phyloP scores from a whole-genome alignment of 768 basidiomycete genomes.

The Hortiboletus flavorubellus region DNA sequence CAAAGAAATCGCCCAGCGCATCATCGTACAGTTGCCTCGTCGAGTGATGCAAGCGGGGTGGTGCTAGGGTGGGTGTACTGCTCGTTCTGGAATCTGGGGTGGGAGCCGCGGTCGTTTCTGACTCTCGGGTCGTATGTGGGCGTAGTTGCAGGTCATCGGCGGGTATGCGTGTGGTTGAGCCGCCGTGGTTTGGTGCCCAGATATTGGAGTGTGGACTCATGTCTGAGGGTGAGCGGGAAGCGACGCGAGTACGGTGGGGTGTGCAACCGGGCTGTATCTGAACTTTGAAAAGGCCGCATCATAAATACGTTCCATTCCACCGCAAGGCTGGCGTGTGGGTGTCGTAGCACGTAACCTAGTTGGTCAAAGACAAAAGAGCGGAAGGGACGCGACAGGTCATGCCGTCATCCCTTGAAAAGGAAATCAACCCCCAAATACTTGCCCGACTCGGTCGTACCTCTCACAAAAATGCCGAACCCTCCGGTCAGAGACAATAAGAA shows the following conservation, averaged over 20 bases:
- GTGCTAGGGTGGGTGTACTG: constrained; percentile 20
- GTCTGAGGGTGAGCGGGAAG: background rate
- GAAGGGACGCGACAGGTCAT: background rate
- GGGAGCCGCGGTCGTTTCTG: constrained; percentile 17
- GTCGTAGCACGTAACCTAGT: constrained; percentile 7
- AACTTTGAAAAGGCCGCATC: background rate
- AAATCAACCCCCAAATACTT: background rate
- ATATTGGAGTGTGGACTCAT: constrained; percentile 19
- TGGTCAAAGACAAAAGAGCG: constrained; percentile 31
- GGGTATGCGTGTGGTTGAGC: constrained; percentile 6
- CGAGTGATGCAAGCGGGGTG: constrained; percentile 22
- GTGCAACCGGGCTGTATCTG: constrained; percentile 10
- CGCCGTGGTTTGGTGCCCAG: constrained; percentile 3
- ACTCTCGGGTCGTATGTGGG: constrained; percentile 22
- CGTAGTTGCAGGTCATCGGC: constrained; percentile 21
- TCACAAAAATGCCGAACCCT: background rate
- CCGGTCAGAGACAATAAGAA: constrained; percentile 27
- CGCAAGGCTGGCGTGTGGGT: constrained; percentile 7
- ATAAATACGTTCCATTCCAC: constrained; percentile 25
- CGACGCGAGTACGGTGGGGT: constrained; percentile 4
- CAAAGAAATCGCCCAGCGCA: constrained; percentile 31
- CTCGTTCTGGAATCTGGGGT: constrained; percentile 12
- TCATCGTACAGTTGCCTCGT: constrained; percentile 28
- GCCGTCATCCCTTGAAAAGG: background rate
- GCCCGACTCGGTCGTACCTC: constrained; percentile 2